Percentiles rank a stretch among this genome's conserved stretches.
These are phyloP conservation scores for Cytidiella melzeri DNA, from an alignment of 768 basidiomycete species.

Conservation along the genomic window DNA sequence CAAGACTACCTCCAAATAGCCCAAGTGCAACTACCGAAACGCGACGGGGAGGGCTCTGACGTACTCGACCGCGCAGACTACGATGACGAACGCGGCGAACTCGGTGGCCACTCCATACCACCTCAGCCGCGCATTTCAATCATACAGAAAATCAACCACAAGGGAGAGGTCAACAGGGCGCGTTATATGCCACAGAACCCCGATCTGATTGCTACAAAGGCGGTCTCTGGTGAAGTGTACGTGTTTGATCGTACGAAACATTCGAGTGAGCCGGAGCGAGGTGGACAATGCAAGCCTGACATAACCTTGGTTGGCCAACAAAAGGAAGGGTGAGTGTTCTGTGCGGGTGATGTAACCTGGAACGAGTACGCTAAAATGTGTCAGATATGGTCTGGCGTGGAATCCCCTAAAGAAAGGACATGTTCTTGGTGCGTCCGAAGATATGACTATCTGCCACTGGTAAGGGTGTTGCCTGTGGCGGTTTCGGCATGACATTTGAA, in stretches of 20 bases:
- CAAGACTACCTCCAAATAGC: constrained; percentile 97
- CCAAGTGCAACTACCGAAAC: constrained; percentile 87
- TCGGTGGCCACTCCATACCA: constrained; percentile 86
- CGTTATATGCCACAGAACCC: constrained; percentile 99
- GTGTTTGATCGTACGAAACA: constrained; percentile 99
- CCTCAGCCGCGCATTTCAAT: constrained; percentile 84
- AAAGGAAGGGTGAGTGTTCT: constrained; percentile 75
- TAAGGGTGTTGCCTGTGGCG: constrained; percentile 26
- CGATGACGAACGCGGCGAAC: constrained; percentile 89
- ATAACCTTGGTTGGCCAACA: constrained; percentile 86
- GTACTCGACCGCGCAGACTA: constrained; percentile 77
- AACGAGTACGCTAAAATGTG: constrained; percentile 8
- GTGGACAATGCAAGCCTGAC: constrained; percentile 83
- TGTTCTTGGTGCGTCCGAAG: constrained; percentile 88
- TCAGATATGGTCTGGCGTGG: constrained; percentile 91
- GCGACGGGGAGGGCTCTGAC: constrained; percentile 58
- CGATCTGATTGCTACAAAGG: constrained; percentile 93
- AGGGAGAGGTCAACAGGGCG: constrained; percentile 93
- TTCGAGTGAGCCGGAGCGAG: constrained; percentile 83
- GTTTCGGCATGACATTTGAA: not conserved
- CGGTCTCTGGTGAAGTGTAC: constrained; percentile 83
- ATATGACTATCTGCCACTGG: constrained; percentile 96
- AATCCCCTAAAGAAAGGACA: constrained; percentile 78
- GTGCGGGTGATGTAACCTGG: not conserved
- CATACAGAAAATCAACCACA: constrained; percentile 92